phyloP scores from a whole-genome alignment of 805 yeast genomes.

The Kodamaea laetipori region DNA sequence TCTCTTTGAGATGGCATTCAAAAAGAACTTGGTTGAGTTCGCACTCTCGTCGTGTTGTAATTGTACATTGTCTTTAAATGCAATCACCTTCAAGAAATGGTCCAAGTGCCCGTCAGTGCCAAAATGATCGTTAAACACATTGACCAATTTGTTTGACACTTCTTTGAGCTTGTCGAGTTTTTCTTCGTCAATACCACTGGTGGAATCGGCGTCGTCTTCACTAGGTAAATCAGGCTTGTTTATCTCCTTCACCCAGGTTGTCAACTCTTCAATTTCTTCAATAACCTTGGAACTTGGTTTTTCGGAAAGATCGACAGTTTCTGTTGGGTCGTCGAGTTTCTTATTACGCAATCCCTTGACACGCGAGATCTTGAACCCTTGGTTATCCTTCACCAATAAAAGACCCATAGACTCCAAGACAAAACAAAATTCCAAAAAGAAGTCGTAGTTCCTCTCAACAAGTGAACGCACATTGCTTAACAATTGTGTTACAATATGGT shows the following conservation, averaged over 20 bases:
- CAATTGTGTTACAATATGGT: constrained; percentile 16
- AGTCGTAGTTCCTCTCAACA: constrained; percentile 24
- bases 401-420: constrained; percentile 78
- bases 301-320: constrained; percentile 4
- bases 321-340: constrained; percentile 33
- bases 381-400: constrained; percentile 49
- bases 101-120: constrained; percentile 5
- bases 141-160: constrained; percentile 19
- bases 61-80: constrained; percentile 32
- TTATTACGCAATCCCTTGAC: constrained; percentile 75
- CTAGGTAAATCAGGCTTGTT: constrained; percentile 1
- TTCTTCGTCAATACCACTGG: constrained; percentile 3
- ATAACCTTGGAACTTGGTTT: constrained; percentile 45
- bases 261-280: constrained; percentile 36
- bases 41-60: constrained; percentile 22
- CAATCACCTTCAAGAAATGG: constrained; percentile 22
- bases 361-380: constrained; percentile 57
- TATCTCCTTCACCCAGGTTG: background rate
- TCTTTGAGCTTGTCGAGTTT: constrained; percentile 12
- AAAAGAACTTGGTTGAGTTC: constrained; percentile 31
- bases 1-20: constrained; percentile 60
- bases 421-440: constrained; percentile 51
- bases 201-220: constrained; percentile 14
- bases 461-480: constrained; percentile 13
- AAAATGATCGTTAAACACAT: constrained; percentile 17